These are phyloP conservation scores for Sporothrix euskadiensis DNA, from an alignment of 2,329 filamentous ascomycete genomes.

Conservation along the genomic window DNA sequence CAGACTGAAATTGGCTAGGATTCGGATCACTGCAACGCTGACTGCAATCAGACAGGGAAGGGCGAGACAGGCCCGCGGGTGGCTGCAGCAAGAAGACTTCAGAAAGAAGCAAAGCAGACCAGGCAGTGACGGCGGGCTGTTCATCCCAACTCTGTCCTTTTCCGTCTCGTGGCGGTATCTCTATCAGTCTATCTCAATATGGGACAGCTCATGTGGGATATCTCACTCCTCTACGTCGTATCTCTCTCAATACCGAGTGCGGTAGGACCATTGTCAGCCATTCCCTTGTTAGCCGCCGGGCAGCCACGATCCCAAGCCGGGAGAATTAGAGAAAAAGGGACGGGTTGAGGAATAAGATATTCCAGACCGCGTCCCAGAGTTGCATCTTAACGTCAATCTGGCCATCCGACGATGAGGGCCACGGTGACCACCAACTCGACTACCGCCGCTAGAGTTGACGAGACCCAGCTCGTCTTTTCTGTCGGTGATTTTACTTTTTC, in stretches of 20 bases:
- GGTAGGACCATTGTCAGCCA: background rate
- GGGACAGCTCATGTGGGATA: too few relatives aligned
- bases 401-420: background rate
- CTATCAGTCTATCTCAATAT: background rate
- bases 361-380: conserved; percentile 9
- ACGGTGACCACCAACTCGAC: background rate
- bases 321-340: background rate
- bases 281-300: background rate
- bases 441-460: background rate
- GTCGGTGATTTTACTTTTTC: background rate
- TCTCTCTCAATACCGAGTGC: background rate
- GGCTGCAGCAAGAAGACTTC: background rate
- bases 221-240: too few relatives aligned
- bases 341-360: background rate
- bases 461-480: background rate
- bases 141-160: conserved; percentile 15
- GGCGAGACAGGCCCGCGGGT: background rate
- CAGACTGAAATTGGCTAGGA: conserved; percentile 16
- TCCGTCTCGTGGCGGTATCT: background rate
- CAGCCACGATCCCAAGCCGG: conserved; percentile 1
- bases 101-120: background rate
- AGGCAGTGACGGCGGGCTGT: background rate
- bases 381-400: background rate
- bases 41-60: background rate
- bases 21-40: conserved; percentile 19